Evolutionary conservation across 1,284 basidiomycete genomes (phyloP), one percentile per base, ranked within the genome.

Genomic region (Marasmius fiardii): DNA sequence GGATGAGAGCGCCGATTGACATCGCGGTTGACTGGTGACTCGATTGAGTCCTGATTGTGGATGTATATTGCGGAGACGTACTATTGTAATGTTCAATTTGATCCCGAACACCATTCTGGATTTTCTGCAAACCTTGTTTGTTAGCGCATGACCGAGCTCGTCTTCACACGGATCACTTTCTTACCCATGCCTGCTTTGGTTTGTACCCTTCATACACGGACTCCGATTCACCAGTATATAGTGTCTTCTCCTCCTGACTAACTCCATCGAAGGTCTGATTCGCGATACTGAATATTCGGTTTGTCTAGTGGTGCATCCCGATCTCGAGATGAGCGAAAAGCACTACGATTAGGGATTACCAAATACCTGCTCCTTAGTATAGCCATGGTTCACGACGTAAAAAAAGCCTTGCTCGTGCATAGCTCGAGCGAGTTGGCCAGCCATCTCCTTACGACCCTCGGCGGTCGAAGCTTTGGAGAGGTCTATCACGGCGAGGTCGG

Each of bases 401-500:
- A 85, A 82, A 65, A 86, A 90, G 5, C 82, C 86, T 51, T 83
- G 76, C 14, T 75, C 76, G 3, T 74, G 69, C 72, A 90, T 77
- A 0, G 86, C 87, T 55, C 83, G 72, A 39, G 78, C 75, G 5
- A 84, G 73, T 62, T 80, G 74, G 20, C 65, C 59, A 0, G 79
- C 77, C 0, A 88, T 74, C 48, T 72, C 68, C 0, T 67, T 64
- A 26, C 78, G 76, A 1, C 76, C 82, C 55, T 81, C 78, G 0
- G 69, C 66, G 0, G 74, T 83, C 14, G 65, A 60, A n/a, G 74
- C 74, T 53, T 78, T 77, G 28, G 82, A 72, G 10, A 90, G 68
- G 64, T 90, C 88, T 55, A 90, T 78, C 51, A 81, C 74, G 14
- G 82, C 76, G 18, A 90, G 75, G 43, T 87, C 79, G 1, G 84